Conservation (phyloP, 139 green algal genomes). For the Penium margaritaceum region DNA sequence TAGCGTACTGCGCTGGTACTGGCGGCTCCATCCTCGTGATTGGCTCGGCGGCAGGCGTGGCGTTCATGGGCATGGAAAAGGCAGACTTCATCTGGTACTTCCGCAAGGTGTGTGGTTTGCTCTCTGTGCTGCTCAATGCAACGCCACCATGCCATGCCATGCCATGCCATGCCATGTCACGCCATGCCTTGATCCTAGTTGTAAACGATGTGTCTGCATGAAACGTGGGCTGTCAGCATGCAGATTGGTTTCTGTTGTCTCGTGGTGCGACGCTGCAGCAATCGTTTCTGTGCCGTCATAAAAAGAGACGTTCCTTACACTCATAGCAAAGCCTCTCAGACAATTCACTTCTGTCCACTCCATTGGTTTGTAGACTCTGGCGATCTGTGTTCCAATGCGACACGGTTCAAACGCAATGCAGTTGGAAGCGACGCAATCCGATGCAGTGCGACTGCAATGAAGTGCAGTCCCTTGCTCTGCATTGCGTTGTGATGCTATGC, state of each 20-base stretch:
- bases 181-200: not conserved
- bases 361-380: no score
- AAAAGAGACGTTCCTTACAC: not conserved
- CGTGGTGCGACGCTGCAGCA: not conserved
- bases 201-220: not conserved
- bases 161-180: no score
- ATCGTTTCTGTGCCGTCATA: not conserved
- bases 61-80: constrained; percentile 69
- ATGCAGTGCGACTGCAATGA: no score
- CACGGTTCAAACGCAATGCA: no score
- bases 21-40: constrained; percentile 70
- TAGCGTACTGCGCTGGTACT: constrained; percentile 64
- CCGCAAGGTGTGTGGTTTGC: constrained; percentile 34
- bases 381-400: no score
- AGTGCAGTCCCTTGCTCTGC: not conserved
- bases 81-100: constrained; percentile 66
- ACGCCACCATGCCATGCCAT: no score
- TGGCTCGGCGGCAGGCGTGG: constrained; percentile 61
- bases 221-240: not conserved
- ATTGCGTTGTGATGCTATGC: not conserved
- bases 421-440: no score
- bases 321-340: no score
- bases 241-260: constrained; percentile 1
- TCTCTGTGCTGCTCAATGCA: no score
- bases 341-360: no score